Base-by-base conservation (phyloP, 768 basidiomycete genomes). In the Mycena epipterygia region DNA sequence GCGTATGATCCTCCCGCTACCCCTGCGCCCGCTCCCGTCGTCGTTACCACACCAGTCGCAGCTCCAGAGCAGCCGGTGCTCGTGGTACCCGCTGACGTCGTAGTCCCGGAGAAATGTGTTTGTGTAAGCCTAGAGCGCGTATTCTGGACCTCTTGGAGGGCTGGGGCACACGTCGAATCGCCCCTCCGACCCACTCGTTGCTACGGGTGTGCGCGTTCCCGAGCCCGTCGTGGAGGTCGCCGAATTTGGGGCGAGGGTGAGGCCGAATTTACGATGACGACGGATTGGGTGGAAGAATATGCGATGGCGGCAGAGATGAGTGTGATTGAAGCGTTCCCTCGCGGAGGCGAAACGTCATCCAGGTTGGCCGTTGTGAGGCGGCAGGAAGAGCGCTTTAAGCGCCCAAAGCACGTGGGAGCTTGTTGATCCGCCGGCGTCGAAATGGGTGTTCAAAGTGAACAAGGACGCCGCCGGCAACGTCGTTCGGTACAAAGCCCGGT, bases 91-190 rank as follows among this genome's bases (percentile, higher is more conserved):
- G 9, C 60, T 13, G 60, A 51, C 13, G 4, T n/a, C 17, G 51
- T 33, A 44, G 0, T 64, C 17, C 70, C 42, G n/a, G 23, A 41
- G 29, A 73, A 64, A 30, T 71, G 73, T 32, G 42, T n/a, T n/a
- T 59, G 30, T 64, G 73, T 16, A 74, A 74, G 37, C 73, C 74
- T 0, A 66, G 68, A 11, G 71, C 70, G 35, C 65, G 52, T 32
- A 68, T 76, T 30, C 32, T 32, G 32, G 75, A 76, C 39, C 61
- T 76, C 14, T 46, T 76, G 11, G 56, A 11, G 75, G 75, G 3
- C 51, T 21, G 29, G 74, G 63, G n/a, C 32, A 51, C 4, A 48
- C 57, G 17, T 72, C 73, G 7, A 63, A 58, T 52, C 37, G 49
- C 29, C 41, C 67, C 8, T 61, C 52, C 16, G 53, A 52, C n/a